phyloP scores from a whole-genome alignment of 345 rosid species.

The Excoecaria cochinchinensis region DNA sequence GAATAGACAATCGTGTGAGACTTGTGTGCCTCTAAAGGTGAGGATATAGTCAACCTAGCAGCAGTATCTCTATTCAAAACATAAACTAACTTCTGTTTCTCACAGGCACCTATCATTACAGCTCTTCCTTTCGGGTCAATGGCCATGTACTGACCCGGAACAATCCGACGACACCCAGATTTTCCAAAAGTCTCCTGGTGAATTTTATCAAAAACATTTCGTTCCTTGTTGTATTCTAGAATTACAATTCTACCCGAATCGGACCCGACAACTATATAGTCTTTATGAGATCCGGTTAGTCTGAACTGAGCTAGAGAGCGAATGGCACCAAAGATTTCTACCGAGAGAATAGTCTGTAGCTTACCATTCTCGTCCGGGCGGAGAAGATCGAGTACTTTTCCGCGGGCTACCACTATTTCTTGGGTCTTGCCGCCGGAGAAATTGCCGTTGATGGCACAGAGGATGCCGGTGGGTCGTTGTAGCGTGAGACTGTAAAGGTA shows the following conservation, averaged over 20 bases:
- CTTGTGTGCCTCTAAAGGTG: conserved; percentile 97
- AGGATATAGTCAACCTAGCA: conserved; percentile 91
- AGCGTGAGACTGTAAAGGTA: conserved; percentile 92
- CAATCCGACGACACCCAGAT: conserved; percentile 91
- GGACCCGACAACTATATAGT: conserved; percentile 91
- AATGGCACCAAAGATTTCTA: conserved; percentile 87
- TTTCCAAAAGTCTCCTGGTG: conserved; percentile 98
- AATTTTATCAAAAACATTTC: conserved; percentile 77
- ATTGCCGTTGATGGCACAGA: conserved; percentile 84
- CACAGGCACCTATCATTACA: conserved; percentile 93
- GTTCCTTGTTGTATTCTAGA: conserved; percentile 80
- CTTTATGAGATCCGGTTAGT: conserved; percentile 88
- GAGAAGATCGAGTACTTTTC: conserved; percentile 88
- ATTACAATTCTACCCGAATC: conserved; percentile 97
- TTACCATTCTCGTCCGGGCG: conserved; percentile 92
- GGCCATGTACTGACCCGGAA: conserved; percentile 93
- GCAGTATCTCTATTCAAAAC: conserved; percentile 93
- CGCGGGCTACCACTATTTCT: conserved; percentile 94
- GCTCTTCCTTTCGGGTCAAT: conserved; percentile 95
- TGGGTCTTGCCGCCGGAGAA: conserved; percentile 90
- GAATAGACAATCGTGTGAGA: conserved; percentile 87
- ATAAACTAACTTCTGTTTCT: conserved; percentile 93
- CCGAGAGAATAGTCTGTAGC: conserved; percentile 84
- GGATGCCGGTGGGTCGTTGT: conserved; percentile 88
- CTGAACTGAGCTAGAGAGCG: conserved; percentile 88